These are phyloP conservation scores for Heteromeles arbutifolia DNA, from an alignment of 306 rosid genomes.

Conservation along the genomic window DNA sequence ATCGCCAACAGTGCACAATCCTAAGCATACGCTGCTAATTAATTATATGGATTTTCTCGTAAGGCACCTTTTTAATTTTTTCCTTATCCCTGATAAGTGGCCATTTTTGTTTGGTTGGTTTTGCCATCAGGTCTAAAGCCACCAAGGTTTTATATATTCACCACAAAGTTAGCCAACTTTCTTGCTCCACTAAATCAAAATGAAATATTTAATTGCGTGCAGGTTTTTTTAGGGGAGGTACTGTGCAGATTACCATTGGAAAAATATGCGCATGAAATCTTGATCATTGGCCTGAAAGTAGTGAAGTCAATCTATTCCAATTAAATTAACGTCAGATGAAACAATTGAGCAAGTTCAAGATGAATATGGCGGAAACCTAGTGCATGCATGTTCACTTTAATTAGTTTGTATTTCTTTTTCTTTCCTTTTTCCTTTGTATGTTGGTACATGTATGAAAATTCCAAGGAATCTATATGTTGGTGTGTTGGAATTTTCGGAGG, in stretches of 20 bases:
- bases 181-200: slow-evolving; percentile 8
- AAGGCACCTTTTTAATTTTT: neutral
- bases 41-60: neutral
- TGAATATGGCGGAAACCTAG: neutral
- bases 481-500: neutral
- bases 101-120: slow-evolving; percentile 7
- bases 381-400: neutral
- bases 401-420: neutral
- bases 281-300: neutral
- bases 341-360: neutral
- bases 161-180: slow-evolving; percentile 2
- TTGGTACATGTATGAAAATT: neutral
- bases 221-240: neutral
- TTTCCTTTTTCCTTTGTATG: neutral
- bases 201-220: neutral
- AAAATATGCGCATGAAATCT: neutral
- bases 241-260: neutral
- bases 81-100: neutral
- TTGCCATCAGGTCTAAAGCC: slow-evolving; percentile 2
- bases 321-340: neutral
- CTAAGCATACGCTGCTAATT: neutral
- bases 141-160: neutral
- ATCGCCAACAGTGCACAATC: neutral
- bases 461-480: neutral
- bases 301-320: neutral